Percentiles rank a stretch among this genome's conserved stretches.
Conservation (phyloP, 116 monocot genomes). For the Papilionanthe hybrid region DNA sequence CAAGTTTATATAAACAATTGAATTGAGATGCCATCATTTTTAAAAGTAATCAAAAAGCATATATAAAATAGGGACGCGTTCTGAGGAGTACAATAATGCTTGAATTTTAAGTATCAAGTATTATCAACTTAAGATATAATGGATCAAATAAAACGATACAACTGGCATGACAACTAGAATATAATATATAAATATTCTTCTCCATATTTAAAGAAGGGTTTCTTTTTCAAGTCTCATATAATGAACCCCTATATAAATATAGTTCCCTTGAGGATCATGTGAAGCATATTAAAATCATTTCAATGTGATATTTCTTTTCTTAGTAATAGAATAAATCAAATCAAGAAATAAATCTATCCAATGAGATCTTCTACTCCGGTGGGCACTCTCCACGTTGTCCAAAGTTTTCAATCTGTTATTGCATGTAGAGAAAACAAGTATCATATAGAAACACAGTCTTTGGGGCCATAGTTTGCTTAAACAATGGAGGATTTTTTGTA, state of each 20-base stretch:
- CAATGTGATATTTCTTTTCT: not conserved
- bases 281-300: not conserved
- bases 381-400: not conserved
- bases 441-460: not conserved
- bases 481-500: not conserved
- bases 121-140: too few species aligned
- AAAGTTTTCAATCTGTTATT: not conserved
- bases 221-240: not conserved
- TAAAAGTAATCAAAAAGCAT: too few species aligned
- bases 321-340: not conserved
- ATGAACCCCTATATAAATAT: not conserved
- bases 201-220: not conserved
- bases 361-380: not conserved
- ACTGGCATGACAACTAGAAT: not conserved
- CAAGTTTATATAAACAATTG: too few species aligned
- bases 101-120: too few species aligned
- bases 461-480: not conserved
- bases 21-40: too few species aligned
- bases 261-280: not conserved
- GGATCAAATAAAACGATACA: not conserved
- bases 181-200: not conserved
- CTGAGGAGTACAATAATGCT: too few species aligned
- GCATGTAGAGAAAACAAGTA: not conserved
- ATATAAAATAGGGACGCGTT: too few species aligned
- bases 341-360: not conserved